A percentile compares a stretch with the other conserved stretches of the same genome.
Conservation (phyloP, 164 flowering plant species). For the Euptelea pleiosperma region DNA sequence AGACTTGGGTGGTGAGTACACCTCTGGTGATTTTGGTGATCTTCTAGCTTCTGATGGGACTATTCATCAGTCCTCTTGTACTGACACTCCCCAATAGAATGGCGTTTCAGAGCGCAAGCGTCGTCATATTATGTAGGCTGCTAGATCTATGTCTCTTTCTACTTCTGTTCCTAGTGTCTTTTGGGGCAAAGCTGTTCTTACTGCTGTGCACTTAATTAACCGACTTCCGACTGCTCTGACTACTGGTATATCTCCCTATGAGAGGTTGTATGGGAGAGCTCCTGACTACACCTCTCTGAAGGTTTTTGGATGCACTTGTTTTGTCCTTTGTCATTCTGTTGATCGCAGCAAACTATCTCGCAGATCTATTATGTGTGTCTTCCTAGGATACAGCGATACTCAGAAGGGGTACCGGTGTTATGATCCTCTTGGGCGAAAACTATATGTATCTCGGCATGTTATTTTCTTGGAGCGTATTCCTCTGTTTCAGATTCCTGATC, state of each 20-base stretch:
- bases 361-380: not conserved
- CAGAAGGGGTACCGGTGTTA: not conserved
- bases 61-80: too few species aligned
- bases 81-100: too few species aligned
- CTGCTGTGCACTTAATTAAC: not conserved
- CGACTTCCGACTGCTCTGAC: too few species aligned
- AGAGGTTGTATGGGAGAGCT: too few species aligned
- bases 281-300: too few species aligned
- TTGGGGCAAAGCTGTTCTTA: not conserved
- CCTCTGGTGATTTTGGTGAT: too few species aligned
- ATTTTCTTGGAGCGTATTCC: not conserved
- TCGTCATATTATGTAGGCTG: too few species aligned
- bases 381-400: slow-evolving; percentile 5
- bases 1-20: too few species aligned
- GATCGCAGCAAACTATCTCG: not conserved
- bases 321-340: not conserved
- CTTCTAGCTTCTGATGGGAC: too few species aligned
- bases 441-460: not conserved
- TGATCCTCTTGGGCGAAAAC: not conserved
- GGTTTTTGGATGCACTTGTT: not conserved
- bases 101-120: too few species aligned
- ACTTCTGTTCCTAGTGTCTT: not conserved
- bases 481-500: not conserved
- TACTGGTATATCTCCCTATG: too few species aligned
- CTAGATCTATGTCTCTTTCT: too few species aligned